Evolutionary conservation across 352 stramenopile genomes (phyloP).

Genomic region (Phytopythium helicoides): DNA sequence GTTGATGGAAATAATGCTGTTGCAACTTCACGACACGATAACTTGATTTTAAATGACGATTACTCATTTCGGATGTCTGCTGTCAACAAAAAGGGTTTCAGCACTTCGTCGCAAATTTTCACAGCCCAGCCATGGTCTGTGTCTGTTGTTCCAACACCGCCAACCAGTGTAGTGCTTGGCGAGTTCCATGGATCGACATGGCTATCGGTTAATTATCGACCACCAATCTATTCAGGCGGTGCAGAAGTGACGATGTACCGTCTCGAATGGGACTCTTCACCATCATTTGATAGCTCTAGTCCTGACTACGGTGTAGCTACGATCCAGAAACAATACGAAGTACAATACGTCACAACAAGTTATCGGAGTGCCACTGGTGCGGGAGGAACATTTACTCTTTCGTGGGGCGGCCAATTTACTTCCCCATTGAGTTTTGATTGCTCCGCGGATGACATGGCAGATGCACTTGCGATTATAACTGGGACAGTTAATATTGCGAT

Average conservation of each 20-base stretch:
- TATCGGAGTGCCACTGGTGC: conserved; percentile 61
- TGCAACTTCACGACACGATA: conserved; percentile 48
- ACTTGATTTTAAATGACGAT: conserved; percentile 47
- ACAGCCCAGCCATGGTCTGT: conserved; percentile 37
- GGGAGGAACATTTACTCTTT: conserved; percentile 89
- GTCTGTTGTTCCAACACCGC: conserved; percentile 68
- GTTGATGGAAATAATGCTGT: conserved; percentile 52
- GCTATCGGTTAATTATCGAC: conserved; percentile 80
- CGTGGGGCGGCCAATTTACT: conserved; percentile 86
- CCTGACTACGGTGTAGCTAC: conserved; percentile 79
- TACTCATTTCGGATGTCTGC: conserved; percentile 64
- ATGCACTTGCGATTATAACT: conserved; percentile 78
- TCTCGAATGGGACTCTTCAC: conserved; percentile 90
- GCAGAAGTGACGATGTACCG: conserved; percentile 89
- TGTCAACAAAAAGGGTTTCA: conserved; percentile 56
- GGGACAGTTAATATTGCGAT: conserved; percentile 69
- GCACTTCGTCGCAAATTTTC: conserved; percentile 30
- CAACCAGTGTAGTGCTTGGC: conserved; percentile 73
- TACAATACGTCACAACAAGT: conserved; percentile 84
- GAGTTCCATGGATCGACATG: conserved; percentile 74
- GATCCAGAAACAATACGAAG: conserved; percentile 88
- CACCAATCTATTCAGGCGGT: conserved; percentile 87
- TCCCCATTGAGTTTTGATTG: conserved; percentile 70
- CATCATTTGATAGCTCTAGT: conserved; percentile 79
- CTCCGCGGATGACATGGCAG: conserved; percentile 53